Conservation (phyloP, 306 rosid species). For the Pyrus bretschneideri region DNA sequence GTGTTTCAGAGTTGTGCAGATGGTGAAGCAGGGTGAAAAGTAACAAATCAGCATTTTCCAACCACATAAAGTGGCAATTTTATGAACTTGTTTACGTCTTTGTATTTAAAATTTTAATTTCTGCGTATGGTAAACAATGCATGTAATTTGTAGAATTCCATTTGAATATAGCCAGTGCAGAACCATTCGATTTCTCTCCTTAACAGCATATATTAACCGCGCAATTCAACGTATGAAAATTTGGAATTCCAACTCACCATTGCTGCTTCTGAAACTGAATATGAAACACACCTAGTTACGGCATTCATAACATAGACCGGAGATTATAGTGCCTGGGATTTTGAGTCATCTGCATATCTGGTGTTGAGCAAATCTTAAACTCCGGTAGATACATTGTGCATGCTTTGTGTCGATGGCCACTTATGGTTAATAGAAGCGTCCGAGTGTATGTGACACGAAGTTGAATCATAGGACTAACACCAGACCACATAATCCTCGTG, state of each 20-base stretch:
- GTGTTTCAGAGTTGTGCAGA: neutral
- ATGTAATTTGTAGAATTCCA: constrained; percentile 11
- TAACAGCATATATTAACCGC: neutral
- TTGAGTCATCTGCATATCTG: too few species aligned
- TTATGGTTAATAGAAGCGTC: too few species aligned
- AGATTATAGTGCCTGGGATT: too few species aligned
- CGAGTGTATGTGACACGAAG: too few species aligned
- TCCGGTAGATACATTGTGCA: too few species aligned
- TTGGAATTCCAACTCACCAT: neutral
- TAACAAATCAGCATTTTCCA: neutral
- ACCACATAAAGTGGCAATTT: neutral
- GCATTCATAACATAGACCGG: too few species aligned
- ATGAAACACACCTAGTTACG: too few species aligned
- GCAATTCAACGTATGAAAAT: neutral
- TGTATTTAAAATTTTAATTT: neutral
- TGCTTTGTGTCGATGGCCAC: too few species aligned
- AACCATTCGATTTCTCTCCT: neutral
- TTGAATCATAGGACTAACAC: too few species aligned
- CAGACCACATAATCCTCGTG: too few species aligned
- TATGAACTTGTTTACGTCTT: constrained; percentile 1
- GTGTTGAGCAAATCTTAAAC: too few species aligned
- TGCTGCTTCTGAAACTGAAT: too few species aligned
- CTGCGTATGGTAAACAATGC: constrained; percentile 12
- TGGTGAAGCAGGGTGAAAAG: neutral
- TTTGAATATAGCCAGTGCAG: constrained; percentile 5